phyloP scores from a whole-genome alignment of 345 rosid species.

The Lepidium africanum region DNA sequence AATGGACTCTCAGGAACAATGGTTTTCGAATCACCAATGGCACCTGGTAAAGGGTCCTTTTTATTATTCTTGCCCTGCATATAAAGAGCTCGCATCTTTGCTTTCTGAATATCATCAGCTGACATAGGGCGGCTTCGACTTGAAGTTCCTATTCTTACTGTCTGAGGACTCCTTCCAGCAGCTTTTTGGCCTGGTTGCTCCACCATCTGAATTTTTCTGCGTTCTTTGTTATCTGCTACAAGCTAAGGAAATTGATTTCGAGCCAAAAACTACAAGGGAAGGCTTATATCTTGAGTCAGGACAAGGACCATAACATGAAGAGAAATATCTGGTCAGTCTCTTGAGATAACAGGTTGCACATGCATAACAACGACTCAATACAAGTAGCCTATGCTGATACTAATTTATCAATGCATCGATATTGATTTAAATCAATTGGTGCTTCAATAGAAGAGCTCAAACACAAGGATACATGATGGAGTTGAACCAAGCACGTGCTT shows the following conservation, averaged over 20 bases:
- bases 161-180: conserved; percentile 64
- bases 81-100: conserved; percentile 78
- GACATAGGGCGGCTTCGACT: conserved; percentile 90
- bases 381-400: not conserved
- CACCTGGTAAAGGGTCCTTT: conserved; percentile 41
- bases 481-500: conserved; percentile 56
- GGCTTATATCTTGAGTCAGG: not conserved
- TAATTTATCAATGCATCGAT: not conserved
- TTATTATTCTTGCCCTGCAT: conserved; percentile 77
- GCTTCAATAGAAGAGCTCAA: conserved; percentile 1
- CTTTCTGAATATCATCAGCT: conserved; percentile 98
- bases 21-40: conserved; percentile 34
- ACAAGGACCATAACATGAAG: conserved; percentile 4
- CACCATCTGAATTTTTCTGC: conserved; percentile 89
- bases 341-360: conserved; percentile 5
- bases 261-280: not conserved
- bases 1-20: conserved; percentile 36
- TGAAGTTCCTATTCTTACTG: conserved; percentile 43
- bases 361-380: not conserved
- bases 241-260: conserved; percentile 51
- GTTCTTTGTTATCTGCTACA: conserved; percentile 67
- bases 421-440: not conserved
- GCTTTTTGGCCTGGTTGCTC: conserved; percentile 94
- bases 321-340: not conserved
- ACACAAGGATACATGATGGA: conserved; percentile 72